Base-by-base conservation (phyloP, 208 protist genomes). In the Trypanosoma lewisi region DNA sequence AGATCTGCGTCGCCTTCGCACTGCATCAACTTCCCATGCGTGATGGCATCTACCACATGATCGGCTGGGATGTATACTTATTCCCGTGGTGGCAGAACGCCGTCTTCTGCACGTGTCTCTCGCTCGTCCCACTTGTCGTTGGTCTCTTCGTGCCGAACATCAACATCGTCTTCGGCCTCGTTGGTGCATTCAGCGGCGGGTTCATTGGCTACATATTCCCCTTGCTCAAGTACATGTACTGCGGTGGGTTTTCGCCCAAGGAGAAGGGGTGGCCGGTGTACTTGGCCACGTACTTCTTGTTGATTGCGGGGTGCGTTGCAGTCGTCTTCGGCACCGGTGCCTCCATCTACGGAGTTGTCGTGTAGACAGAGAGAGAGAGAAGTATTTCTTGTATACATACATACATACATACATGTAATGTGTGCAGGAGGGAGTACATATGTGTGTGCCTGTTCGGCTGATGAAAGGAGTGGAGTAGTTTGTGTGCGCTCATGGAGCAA, bases 191-290 rank as follows among this genome's bases (percentile, higher is more conserved):
- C 34, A 75, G 65, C 44, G 78, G 75, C 16, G 82, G 78, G 19
- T 87, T 90, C 31, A 70, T 94, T 48, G 83, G 83, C 41, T 90
- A 82, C 50, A 78, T 92, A 33, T 85, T 83, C 57, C 85, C 88
- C 1, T 37, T 85, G 9, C 23, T 83, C 25, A 68, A 89, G 55
- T 58, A 72, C 61, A 89, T 92, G 85, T 87, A 89, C 72, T 41
- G 44, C 16, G 85, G 77, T 11, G 64, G 76, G 44, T 89, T 67
- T 65, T 77, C 48, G 2, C 42, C 73, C 2, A 19, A 61, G n/a
- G 75, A 42, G n/a, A 63, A 78, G 4, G 82, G 82, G n/a, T 70
- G 21, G 12, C 23, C 80, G 5, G 44, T 76, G 48, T 87, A 75
- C 64, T 34, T 70, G 17, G 3, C 54, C 7, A 87, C 82, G 41